Evolutionary conservation across 768 basidiomycete genomes (phyloP), one percentile per base, ranked within the genome.

Genomic region (Kwoniella sp.): DNA sequence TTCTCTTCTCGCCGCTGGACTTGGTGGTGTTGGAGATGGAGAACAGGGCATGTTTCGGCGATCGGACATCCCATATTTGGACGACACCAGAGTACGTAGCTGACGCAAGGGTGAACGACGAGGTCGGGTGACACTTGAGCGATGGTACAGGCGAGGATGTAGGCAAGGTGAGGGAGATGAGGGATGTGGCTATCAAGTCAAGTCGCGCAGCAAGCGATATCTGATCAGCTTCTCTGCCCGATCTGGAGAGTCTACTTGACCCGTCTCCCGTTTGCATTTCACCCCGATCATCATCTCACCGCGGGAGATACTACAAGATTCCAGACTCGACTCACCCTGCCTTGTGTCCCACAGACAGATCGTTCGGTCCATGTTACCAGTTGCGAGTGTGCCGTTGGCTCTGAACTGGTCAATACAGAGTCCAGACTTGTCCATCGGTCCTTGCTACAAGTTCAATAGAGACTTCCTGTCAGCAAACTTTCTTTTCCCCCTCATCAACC

Each of bases 11-110:
- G 26, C 58, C 50, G 7, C 26, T 30, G 12, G 26, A 26, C 5
- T 37, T 48, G n/a, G 37, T 31, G 37, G 74, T 73, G 58, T 81
- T 70, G 20, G 73, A 73, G 23, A 83, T 75, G 25, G 76, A 76
- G 65, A 83, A 83, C 29, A 83, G 63, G 2, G 80, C 77, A 59
- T 82, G 76, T 62, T 82, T 82, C 29, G 82, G 82, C 20, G 79
- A 80, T 37, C 83, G 72, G n/a, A 82, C 73, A 69, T 84, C 83
- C 82, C 82, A 84, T 54, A 83, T 81, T 50, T 82, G 79, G 52
- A 83, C 68, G 0, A 73, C 70, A 38, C 81, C 81, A 51, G 81
- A 78, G 66, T 83, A 82, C 0, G 81, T 79, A 2, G 79, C 83
- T 11, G 79, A 76, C 0, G 78, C 75, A 58, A 84, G 73, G 25